phyloP scores from a whole-genome alignment of 495 filamentous ascomycete genomes.

The Tuber calosporum region DNA sequence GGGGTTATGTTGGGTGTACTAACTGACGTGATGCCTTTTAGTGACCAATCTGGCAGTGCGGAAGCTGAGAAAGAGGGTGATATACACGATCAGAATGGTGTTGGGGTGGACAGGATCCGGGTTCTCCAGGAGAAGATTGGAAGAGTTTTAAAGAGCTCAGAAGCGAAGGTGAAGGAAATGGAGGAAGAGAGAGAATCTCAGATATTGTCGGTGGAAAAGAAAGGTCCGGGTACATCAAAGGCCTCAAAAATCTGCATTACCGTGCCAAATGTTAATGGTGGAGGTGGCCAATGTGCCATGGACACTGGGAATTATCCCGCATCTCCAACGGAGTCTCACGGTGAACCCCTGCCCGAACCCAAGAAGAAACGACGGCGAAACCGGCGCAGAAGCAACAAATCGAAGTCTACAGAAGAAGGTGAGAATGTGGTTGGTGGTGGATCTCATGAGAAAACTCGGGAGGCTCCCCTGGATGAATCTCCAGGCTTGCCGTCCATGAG shows the following conservation, averaged over 20 bases:
- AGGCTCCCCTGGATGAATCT: slow-evolving; percentile 8
- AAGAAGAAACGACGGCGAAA: slow-evolving; percentile 34
- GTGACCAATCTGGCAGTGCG: neutral
- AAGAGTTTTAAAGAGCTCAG: slow-evolving; percentile 22
- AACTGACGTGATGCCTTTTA: neutral
- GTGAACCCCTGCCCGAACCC: slow-evolving; percentile 18
- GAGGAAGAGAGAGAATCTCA: slow-evolving; percentile 10
- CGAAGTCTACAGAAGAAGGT: slow-evolving; percentile 25
- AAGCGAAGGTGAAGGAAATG: slow-evolving; percentile 29
- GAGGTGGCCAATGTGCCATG: neutral
- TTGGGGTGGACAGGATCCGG: slow-evolving; percentile 10
- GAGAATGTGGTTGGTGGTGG: slow-evolving; percentile 23
- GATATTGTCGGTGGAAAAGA: neutral
- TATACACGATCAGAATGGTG: slow-evolving; percentile 7
- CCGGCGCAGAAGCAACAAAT: slow-evolving; percentile 35
- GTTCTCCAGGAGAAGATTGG: slow-evolving; percentile 29
- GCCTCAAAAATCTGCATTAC: neutral
- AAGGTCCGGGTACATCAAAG: slow-evolving; percentile 10
- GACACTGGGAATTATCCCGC: slow-evolving; percentile 20
- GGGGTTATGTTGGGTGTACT: neutral
- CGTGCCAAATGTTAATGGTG: slow-evolving; percentile 4
- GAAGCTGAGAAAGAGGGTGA: slow-evolving; percentile 7
- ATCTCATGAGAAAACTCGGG: slow-evolving; percentile 11
- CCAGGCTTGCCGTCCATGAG: slow-evolving; percentile 17
- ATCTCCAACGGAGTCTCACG: slow-evolving; percentile 15